Conservation (phyloP, 176 grass and related monocot genomes). For the Bothriochloa decipiens region DNA sequence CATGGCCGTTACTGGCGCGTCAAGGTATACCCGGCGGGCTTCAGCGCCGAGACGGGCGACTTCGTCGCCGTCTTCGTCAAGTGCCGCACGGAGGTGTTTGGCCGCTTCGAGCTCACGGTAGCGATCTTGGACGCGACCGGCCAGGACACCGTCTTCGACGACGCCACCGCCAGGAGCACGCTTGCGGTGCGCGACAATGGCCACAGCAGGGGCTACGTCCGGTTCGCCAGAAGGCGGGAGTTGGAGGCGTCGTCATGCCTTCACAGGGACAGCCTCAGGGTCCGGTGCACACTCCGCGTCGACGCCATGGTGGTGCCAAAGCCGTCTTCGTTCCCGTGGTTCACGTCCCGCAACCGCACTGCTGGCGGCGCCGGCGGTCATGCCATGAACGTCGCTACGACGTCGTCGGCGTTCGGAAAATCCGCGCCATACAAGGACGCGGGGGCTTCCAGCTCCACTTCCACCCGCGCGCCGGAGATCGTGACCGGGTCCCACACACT, state of each 20-base stretch:
- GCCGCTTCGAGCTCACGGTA: neutral
- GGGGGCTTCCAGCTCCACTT: neutral
- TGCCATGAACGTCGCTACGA: no score
- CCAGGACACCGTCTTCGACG: constrained; percentile 23
- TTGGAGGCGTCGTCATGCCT: constrained; percentile 37
- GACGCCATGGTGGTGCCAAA: neutral
- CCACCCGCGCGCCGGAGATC: neutral
- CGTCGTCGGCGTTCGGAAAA: neutral
- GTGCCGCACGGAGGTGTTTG: constrained; percentile 10
- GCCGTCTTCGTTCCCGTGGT: neutral
- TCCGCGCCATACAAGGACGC: neutral
- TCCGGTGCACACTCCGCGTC: constrained; percentile 3
- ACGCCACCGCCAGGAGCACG: neutral
- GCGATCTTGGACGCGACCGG: constrained; percentile 23
- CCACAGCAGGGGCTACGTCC: constrained; percentile 13
- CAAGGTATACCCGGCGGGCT: constrained; percentile 17
- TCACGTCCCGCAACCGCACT: neutral
- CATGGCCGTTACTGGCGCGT: constrained; percentile 23
- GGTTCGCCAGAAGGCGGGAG: constrained; percentile 32
- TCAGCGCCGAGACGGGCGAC: neutral
- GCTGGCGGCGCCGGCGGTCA: no score
- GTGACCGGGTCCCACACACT: neutral
- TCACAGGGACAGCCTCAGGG: neutral
- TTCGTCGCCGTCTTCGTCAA: constrained; percentile 37
- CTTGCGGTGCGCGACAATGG: neutral